Conservation (phyloP, 768 basidiomycete species). For the Nevesoporus exiguus region DNA sequence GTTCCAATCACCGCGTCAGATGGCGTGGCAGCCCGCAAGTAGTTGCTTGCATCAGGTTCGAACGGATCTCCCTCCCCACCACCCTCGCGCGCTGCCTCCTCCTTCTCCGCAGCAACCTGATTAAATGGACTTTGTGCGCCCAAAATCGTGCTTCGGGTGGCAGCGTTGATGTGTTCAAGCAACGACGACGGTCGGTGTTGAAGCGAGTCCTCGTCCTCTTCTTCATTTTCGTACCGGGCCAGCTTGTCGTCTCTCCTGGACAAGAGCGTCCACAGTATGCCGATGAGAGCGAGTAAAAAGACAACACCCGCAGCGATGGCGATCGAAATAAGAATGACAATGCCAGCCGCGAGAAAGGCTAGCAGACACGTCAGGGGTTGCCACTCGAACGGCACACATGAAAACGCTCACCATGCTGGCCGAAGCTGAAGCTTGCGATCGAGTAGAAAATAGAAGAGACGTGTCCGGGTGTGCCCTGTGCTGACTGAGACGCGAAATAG, state of each 20-base stretch:
- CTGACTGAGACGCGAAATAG: slow-evolving; percentile 67
- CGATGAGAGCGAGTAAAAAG: slow-evolving; percentile 80
- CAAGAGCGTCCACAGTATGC: slow-evolving; percentile 87
- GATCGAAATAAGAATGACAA: slow-evolving; percentile 96
- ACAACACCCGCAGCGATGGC: slow-evolving; percentile 94
- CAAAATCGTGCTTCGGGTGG: slow-evolving; percentile 79
- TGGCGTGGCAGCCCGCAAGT: slow-evolving; percentile 77
- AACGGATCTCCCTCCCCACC: slow-evolving; percentile 49
- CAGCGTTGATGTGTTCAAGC: slow-evolving; percentile 87
- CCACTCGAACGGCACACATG: background rate
- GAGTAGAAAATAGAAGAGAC: slow-evolving; percentile 84
- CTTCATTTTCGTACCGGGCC: slow-evolving; percentile 61
- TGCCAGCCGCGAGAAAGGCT: slow-evolving; percentile 88
- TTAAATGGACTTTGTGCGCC: slow-evolving; percentile 45
- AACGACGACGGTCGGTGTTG: slow-evolving; percentile 84
- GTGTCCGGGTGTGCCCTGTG: slow-evolving; percentile 64
- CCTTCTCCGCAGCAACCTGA: slow-evolving; percentile 48
- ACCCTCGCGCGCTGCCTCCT: slow-evolving; percentile 42
- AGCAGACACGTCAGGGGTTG: slow-evolving; percentile 7
- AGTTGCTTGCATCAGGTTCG: slow-evolving; percentile 73
- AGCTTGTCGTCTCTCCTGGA: slow-evolving; percentile 74
- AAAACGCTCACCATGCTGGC: slow-evolving; percentile 54
- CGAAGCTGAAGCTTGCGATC: slow-evolving; percentile 71
- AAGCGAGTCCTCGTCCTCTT: slow-evolving; percentile 72
- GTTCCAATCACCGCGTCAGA: slow-evolving; percentile 66